Conservation (phyloP, 1,139 yeast genomes). For the Candida tetrigidarum region DNA sequence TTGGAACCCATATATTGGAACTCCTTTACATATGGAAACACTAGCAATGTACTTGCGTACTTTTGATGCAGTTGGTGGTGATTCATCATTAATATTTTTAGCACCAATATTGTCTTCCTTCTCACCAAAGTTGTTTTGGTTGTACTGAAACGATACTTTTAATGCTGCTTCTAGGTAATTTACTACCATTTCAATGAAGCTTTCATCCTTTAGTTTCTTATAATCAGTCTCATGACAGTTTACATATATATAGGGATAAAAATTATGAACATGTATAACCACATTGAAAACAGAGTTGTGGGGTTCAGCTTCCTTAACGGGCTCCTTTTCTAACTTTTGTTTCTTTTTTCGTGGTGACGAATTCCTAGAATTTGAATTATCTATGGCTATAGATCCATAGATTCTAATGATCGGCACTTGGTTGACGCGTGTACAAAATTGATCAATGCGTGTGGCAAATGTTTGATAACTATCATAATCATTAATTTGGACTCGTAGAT, state of each 20-base stretch:
- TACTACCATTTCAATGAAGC: constrained; percentile 19
- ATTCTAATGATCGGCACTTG: constrained; percentile 79
- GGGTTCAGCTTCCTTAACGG: no score
- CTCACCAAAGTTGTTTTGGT: no score
- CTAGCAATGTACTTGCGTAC: constrained; percentile 59
- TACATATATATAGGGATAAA: constrained; percentile 78
- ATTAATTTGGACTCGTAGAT: constrained; percentile 48
- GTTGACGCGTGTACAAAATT: constrained; percentile 31
- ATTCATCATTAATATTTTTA: no score
- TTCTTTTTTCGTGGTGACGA: constrained; percentile 13
- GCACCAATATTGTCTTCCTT: constrained; percentile 14
- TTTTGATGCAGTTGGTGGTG: constrained; percentile 8
- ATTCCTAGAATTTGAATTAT: no score
- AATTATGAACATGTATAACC: constrained; percentile 77
- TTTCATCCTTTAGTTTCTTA: constrained; percentile 13
- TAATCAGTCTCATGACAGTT: constrained; percentile 38
- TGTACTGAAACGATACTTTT: constrained; percentile 21
- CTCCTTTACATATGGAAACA: constrained; percentile 71
- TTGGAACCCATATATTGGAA: constrained; percentile 84
- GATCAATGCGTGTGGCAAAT: constrained; percentile 38
- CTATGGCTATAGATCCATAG: constrained; percentile 62
- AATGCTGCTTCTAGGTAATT: constrained; percentile 25
- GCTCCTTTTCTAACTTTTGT: constrained; percentile 9
- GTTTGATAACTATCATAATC: constrained; percentile 68
- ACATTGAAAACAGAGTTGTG: constrained; percentile 26